These are phyloP conservation scores for Serendipita sp. DNA, from an alignment of 768 basidiomycete genomes.

Conservation along the genomic window DNA sequence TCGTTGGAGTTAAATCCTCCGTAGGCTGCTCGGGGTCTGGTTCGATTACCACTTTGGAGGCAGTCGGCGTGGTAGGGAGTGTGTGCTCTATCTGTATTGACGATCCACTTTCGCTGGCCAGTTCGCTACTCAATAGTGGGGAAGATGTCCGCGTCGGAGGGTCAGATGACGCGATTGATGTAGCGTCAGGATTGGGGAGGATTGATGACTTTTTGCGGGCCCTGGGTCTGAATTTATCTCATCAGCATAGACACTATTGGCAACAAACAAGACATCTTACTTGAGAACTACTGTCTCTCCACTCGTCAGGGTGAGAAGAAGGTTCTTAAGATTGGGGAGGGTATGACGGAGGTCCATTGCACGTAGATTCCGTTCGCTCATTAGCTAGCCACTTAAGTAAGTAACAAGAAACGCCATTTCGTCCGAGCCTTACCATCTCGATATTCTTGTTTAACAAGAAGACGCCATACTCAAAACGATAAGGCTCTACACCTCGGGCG, in stretches of 20 bases:
- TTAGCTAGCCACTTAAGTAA: constrained; percentile 37
- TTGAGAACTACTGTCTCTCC: constrained; percentile 34
- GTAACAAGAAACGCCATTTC: background rate
- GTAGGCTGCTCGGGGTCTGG: background rate
- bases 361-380: constrained; percentile 76
- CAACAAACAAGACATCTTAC: constrained; percentile 20
- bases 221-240: constrained; percentile 4
- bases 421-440: constrained; percentile 49
- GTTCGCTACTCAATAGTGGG: background rate
- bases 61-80: background rate
- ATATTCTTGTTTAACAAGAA: constrained; percentile 95
- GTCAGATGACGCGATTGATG: background rate
- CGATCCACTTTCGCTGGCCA: background rate
- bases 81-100: background rate
- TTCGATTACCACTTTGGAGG: constrained; percentile 1
- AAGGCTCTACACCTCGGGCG: constrained; percentile 85
- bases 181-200: background rate
- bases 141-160: background rate
- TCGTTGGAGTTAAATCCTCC: background rate
- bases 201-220: background rate
- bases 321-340: constrained; percentile 87
- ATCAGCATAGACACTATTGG: constrained; percentile 12
- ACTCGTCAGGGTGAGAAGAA: constrained; percentile 70
- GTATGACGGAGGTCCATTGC: constrained; percentile 92
- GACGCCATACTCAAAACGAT: constrained; percentile 94